A percentile compares a stretch with the other conserved stretches of the same genome.
phyloP scores from a whole-genome alignment of 345 rosid genomes.

The Mallotus nudiflorus region DNA sequence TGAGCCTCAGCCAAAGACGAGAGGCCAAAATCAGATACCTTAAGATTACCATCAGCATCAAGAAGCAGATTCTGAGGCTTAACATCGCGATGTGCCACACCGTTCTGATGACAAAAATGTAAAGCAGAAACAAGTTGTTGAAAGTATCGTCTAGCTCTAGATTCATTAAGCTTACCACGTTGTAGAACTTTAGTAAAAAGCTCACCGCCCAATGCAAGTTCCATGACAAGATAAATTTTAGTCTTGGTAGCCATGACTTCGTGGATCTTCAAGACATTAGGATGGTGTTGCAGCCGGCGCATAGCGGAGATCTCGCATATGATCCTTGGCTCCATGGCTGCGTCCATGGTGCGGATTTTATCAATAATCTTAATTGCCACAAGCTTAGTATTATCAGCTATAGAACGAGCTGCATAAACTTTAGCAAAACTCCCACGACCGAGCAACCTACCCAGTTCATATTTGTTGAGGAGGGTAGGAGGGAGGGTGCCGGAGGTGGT shows the following conservation, averaged over 20 bases:
- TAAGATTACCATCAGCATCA: constrained; percentile 60
- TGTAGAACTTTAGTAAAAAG: constrained; percentile 48
- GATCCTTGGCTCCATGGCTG: constrained; percentile 59
- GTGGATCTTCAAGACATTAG: constrained; percentile 68
- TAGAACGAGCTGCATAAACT: constrained; percentile 58
- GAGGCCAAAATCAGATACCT: constrained; percentile 79
- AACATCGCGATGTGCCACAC: constrained; percentile 82
- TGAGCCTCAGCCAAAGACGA: constrained; percentile 50
- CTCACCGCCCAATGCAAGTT: constrained; percentile 78
- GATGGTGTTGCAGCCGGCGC: constrained; percentile 77
- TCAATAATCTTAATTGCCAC: constrained; percentile 76
- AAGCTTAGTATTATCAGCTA: constrained; percentile 30
- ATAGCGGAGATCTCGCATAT: constrained; percentile 79
- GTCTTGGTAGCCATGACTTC: constrained; percentile 88
- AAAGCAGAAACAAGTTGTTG: constrained; percentile 83
- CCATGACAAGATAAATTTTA: constrained; percentile 80
- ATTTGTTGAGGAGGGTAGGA: constrained; percentile 55
- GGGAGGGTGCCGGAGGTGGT: constrained; percentile 19
- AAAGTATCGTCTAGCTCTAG: constrained; percentile 60
- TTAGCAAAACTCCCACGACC: constrained; percentile 81
- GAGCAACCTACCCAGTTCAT: constrained; percentile 55
- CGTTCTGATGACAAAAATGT: constrained; percentile 73
- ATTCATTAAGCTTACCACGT: constrained; percentile 49
- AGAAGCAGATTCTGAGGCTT: constrained; percentile 86
- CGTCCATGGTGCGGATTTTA: constrained; percentile 41